These are phyloP conservation scores for Phytophthora pini DNA, from an alignment of 352 stramenopile species.

Conservation along the genomic window DNA sequence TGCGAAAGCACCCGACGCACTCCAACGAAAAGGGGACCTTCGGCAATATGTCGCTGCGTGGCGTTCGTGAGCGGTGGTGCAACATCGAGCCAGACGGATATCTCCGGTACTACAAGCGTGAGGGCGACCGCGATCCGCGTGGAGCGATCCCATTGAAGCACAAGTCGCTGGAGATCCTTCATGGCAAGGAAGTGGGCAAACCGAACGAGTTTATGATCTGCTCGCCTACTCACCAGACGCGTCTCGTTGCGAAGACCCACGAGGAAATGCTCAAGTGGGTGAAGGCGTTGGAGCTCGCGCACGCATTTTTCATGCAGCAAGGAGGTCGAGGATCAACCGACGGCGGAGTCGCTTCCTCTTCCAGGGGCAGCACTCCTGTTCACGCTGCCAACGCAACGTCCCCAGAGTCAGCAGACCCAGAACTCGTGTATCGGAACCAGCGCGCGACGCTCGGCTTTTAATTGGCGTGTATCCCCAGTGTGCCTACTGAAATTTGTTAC, in stretches of 20 bases:
- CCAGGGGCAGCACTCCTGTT: conserved; percentile 33
- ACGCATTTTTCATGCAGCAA: conserved; percentile 61
- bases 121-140: conserved; percentile 77
- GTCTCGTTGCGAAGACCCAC: conserved; percentile 71
- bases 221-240: conserved; percentile 76
- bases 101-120: conserved; percentile 83
- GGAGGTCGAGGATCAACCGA: conserved; percentile 34
- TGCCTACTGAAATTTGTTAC: conserved; percentile 24
- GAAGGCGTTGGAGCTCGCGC: conserved; percentile 57
- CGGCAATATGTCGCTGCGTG: conserved; percentile 80
- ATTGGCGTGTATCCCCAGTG: conserved; percentile 7
- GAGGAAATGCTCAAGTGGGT: conserved; percentile 83
- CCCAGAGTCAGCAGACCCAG: conserved; percentile 30
- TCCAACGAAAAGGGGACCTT: conserved; percentile 83
- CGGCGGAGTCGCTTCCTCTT: conserved; percentile 28
- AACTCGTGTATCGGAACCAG: conserved; percentile 50
- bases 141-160: conserved; percentile 72
- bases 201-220: conserved; percentile 82
- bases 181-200: conserved; percentile 73
- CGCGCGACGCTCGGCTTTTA: conserved; percentile 79
- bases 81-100: conserved; percentile 68
- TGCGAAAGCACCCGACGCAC: conserved; percentile 82
- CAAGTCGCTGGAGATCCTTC: conserved; percentile 72
- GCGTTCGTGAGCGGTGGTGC: conserved; percentile 78
- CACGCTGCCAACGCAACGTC: conserved; percentile 27